phyloP scores from a whole-genome alignment of 305 asterid species.

The Fraxinus velutina region DNA sequence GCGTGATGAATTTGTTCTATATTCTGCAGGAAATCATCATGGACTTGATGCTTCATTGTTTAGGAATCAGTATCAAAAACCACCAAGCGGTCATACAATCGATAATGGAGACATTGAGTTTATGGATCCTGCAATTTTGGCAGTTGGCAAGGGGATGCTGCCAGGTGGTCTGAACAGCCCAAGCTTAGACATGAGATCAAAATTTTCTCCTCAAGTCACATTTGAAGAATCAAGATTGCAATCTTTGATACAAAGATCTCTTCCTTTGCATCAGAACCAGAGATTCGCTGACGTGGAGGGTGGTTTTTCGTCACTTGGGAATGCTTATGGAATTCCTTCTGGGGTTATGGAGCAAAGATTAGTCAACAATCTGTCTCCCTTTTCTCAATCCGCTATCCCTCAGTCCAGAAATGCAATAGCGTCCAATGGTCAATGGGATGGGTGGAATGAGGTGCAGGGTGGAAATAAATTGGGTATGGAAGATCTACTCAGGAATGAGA shows the following conservation, averaged over 20 bases:
- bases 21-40: slow-evolving; percentile 34
- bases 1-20: neutral
- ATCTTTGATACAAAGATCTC: slow-evolving; percentile 60
- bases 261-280: slow-evolving; percentile 65
- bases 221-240: slow-evolving; percentile 69
- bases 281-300: slow-evolving; percentile 52
- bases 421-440: slow-evolving; percentile 77
- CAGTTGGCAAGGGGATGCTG: slow-evolving; percentile 83
- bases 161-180: slow-evolving; percentile 49
- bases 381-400: slow-evolving; percentile 47
- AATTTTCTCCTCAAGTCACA: slow-evolving; percentile 51
- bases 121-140: slow-evolving; percentile 92
- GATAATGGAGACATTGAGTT: slow-evolving; percentile 68
- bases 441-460: slow-evolving; percentile 65
- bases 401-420: slow-evolving; percentile 58
- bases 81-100: slow-evolving; percentile 39
- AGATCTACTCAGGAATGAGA: slow-evolving; percentile 64
- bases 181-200: slow-evolving; percentile 50
- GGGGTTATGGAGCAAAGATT: slow-evolving; percentile 60
- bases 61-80: slow-evolving; percentile 52
- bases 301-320: slow-evolving; percentile 43
- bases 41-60: slow-evolving; percentile 25
- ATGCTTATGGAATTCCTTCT: slow-evolving; percentile 60
- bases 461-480: slow-evolving; percentile 64
- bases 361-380: slow-evolving; percentile 51